Conservation (phyloP, 192 early-diverging fungal genomes). For the Allomyces arbusculus region DNA sequence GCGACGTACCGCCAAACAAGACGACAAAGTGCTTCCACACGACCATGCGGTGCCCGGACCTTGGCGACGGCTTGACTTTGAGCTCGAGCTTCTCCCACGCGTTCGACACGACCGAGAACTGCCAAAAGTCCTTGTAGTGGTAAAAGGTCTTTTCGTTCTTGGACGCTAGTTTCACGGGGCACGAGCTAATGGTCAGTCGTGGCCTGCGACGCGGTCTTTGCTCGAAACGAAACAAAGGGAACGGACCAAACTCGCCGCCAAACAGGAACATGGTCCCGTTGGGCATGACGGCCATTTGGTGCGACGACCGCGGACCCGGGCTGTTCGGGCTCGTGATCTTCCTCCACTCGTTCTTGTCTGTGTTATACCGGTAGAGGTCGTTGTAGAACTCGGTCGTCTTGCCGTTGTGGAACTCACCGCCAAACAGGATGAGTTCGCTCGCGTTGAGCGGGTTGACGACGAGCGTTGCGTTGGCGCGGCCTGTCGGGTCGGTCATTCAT, state of each 20-base stretch:
- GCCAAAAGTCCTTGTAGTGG: constrained; percentile 48
- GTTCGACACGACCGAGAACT: constrained; percentile 39
- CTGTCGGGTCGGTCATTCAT: constrained; percentile 14
- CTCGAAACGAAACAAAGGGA: not conserved
- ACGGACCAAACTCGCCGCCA: constrained; percentile 17
- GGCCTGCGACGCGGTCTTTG: not conserved
- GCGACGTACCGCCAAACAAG: constrained; percentile 33
- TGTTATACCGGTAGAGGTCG: constrained; percentile 46
- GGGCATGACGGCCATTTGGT: constrained; percentile 40
- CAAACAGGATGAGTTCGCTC: constrained; percentile 41
- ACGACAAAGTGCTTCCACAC: constrained; percentile 42
- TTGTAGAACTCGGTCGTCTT: constrained; percentile 32
- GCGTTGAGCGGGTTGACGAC: constrained; percentile 35
- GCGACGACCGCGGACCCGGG: constrained; percentile 45
- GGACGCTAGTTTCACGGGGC: constrained; percentile 27
- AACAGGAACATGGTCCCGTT: constrained; percentile 40
- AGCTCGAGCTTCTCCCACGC: constrained; percentile 48
- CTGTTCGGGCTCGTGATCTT: constrained; percentile 37
- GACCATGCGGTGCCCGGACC: constrained; percentile 42
- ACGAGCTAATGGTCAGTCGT: not conserved
- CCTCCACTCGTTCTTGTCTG: constrained; percentile 51
- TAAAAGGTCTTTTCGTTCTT: constrained; percentile 43
- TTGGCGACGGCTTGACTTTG: constrained; percentile 22
- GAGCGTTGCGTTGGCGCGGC: constrained; percentile 36
- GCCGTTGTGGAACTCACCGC: constrained; percentile 25